Evolutionary conservation across 1,139 yeast genomes (phyloP), one percentile per base, ranked within the genome.

Genomic region (Schizosaccharomyces versatilis): DNA sequence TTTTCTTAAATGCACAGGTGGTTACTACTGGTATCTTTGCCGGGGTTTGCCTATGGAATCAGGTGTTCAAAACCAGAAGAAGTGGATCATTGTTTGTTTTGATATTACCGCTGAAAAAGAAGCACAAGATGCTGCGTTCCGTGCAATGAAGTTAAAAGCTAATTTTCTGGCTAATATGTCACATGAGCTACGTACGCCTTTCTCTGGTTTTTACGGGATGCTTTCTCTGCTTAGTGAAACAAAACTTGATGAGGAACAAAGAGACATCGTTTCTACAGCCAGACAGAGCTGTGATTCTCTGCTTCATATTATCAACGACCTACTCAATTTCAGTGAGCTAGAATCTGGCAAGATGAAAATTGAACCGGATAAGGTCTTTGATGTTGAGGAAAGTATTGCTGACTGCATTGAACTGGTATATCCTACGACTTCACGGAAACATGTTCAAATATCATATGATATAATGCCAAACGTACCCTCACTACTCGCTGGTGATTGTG

Each of bases 171-270:
- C 55, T 10, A 52, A 38, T 39, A 54, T 54, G 55, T 52, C 54
- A 14, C 58, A 86, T 65, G 96, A 86, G 67, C 74, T 86, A 64
- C 75, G 95, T 61, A 86, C 96, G 0, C 96, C 96, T 3, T 70
- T 86, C 61, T 86, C 85, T 67, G 95, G 95, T 66, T 86, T 86
- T 38, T 71, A 86, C 53, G 96, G 96, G 58, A 84, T 86, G 95
- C 83, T 94, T 0, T 81, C 93, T 9, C 82, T 86, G 60, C 84
- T 95, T 5, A 71, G 82, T 56, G 90, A 81, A 61, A 82, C 93
- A 2, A 84, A 80, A 59, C 69, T 82, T 60, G 78, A 84, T 7
- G 85, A 80, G 62, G 81, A 81, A 63, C 93, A 82, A 66, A 70
- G 85, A 60, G 88, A 81, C 67, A 81, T 81, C 81, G 73, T 82